A percentile compares a stretch with the other conserved stretches of the same genome.
phyloP scores from a whole-genome alignment of 768 basidiomycete species.

The Infundibulicybe gibba region DNA sequence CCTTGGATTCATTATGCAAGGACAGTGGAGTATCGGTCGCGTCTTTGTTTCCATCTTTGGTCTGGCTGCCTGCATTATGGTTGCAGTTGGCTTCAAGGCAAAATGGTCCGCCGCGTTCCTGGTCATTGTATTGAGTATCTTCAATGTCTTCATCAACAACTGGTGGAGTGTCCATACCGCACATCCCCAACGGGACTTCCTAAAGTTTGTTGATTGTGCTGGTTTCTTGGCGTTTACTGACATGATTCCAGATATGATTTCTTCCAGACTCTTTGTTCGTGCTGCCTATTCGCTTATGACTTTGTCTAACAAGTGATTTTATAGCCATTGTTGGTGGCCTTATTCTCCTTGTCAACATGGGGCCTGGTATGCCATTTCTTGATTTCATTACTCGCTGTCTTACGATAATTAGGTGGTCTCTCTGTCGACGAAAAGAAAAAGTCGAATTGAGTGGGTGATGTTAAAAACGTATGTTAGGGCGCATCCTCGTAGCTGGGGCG shows the following conservation, averaged over 20 bases:
- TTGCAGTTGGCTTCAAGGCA: conserved; percentile 98
- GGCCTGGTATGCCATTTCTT: conserved; percentile 64
- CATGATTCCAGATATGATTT: conserved; percentile 79
- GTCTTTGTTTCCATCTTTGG: conserved; percentile 88
- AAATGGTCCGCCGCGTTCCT: conserved; percentile 98
- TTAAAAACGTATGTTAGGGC: neutral
- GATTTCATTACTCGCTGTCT: conserved; percentile 3
- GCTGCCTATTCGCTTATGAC: neutral
- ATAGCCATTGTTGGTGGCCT: conserved; percentile 93
- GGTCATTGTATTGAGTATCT: conserved; percentile 84
- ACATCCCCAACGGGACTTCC: conserved; percentile 96
- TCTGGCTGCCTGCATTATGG: conserved; percentile 90
- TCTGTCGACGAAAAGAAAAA: conserved; percentile 99
- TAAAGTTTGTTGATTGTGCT: conserved; percentile 62
- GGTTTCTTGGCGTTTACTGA: conserved; percentile 13
- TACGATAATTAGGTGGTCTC: conserved; percentile 64
- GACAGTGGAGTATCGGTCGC: conserved; percentile 84
- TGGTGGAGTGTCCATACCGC: conserved; percentile 94
- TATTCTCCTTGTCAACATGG: conserved; percentile 96
- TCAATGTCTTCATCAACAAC: conserved; percentile 99
- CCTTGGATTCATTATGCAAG: conserved; percentile 95
- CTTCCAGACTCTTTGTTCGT: conserved; percentile 89
- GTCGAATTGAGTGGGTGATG: conserved; percentile 55
- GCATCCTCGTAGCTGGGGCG: neutral
- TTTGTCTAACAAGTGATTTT: conserved; percentile 6